Evolutionary conservation across 495 filamentous ascomycete species (phyloP).

Genomic region (Penicillium antarcticum): DNA sequence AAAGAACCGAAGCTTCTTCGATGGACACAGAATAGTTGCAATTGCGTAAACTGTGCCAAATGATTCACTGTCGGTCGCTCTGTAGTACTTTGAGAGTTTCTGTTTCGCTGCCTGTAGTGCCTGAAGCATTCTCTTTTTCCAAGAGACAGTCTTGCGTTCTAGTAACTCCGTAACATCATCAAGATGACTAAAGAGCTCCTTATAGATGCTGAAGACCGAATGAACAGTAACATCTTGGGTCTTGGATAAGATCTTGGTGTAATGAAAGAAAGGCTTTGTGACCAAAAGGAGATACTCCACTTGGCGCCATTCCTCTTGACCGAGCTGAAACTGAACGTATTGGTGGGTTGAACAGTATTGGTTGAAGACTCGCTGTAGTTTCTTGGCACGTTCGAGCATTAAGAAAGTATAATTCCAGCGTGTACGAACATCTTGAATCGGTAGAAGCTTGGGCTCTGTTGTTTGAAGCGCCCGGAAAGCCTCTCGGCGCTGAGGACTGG

Average conservation of each 20-base stretch:
- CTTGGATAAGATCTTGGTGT: constrained; percentile 14
- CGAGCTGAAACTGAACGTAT: constrained; percentile 8
- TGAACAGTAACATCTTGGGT: constrained; percentile 14
- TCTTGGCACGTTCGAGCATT: background rate
- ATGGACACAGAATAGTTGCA: constrained; percentile 4
- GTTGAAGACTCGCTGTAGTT: constrained; percentile 5
- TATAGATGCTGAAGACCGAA: constrained; percentile 14
- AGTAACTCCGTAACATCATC: too few relatives aligned
- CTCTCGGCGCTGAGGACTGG: constrained; percentile 10
- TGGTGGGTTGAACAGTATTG: constrained; percentile 7
- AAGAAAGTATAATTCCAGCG: constrained; percentile 10
- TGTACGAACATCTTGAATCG: constrained; percentile 14
- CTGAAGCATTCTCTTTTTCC: constrained; percentile 7
- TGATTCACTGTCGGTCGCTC: too few relatives aligned
- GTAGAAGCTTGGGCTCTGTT: constrained; percentile 9
- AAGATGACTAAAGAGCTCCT: background rate
- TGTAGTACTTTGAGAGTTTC: constrained; percentile 8
- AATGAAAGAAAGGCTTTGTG: constrained; percentile 5
- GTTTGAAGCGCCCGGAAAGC: constrained; percentile 11
- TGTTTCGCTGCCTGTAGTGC: constrained; percentile 4
- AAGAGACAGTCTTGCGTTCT: background rate
- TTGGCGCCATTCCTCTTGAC: constrained; percentile 11
- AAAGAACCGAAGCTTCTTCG: constrained; percentile 16
- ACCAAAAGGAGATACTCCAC: constrained; percentile 8
- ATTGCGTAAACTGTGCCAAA: too few relatives aligned